A percentile compares a stretch with the other conserved stretches of the same genome.
These are phyloP conservation scores for Stylosanthes scabra DNA, from an alignment of 331 rosid species.

Conservation along the genomic window DNA sequence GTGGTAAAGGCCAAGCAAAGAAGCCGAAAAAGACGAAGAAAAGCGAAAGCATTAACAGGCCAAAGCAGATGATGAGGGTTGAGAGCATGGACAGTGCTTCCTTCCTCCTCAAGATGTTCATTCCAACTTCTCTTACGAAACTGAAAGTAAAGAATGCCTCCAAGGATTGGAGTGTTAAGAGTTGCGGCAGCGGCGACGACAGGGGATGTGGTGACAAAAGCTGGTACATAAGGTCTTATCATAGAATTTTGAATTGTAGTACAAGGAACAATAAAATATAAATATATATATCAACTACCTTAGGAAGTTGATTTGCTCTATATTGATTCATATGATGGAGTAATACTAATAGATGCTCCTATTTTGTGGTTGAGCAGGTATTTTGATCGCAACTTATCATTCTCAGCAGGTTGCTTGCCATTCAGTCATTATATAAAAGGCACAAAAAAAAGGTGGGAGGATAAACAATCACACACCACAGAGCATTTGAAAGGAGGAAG, in stretches of 20 bases:
- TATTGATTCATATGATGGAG: neutral
- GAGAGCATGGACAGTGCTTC: constrained; percentile 70
- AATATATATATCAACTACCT: neutral
- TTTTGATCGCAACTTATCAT: constrained; percentile 40
- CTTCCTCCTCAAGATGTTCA: constrained; percentile 71
- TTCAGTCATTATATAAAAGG: constrained; percentile 49
- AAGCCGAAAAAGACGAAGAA: constrained; percentile 45
- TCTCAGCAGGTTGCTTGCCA: constrained; percentile 68
- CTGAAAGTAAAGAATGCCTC: constrained; percentile 44
- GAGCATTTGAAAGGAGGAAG: constrained; percentile 3
- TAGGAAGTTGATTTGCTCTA: neutral
- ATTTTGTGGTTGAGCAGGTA: constrained; percentile 46
- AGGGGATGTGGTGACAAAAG: constrained; percentile 4
- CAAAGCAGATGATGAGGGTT: constrained; percentile 51
- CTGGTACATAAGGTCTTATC: constrained; percentile 46
- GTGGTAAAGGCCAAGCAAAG: constrained; percentile 32
- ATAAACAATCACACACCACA: constrained; percentile 5
- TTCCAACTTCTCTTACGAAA: constrained; percentile 68
- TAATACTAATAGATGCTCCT: constrained; percentile 31
- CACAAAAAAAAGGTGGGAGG: constrained; percentile 46
- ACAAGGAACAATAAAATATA: neutral
- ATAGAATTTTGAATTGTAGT: neutral
- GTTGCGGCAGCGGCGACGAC: constrained; percentile 40
- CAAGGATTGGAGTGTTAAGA: constrained; percentile 52
- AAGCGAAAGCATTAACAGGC: constrained; percentile 28